These are phyloP conservation scores for Pseudogymnoascus sp. DNA, from an alignment of 2,329 filamentous ascomycete genomes.

Conservation along the genomic window DNA sequence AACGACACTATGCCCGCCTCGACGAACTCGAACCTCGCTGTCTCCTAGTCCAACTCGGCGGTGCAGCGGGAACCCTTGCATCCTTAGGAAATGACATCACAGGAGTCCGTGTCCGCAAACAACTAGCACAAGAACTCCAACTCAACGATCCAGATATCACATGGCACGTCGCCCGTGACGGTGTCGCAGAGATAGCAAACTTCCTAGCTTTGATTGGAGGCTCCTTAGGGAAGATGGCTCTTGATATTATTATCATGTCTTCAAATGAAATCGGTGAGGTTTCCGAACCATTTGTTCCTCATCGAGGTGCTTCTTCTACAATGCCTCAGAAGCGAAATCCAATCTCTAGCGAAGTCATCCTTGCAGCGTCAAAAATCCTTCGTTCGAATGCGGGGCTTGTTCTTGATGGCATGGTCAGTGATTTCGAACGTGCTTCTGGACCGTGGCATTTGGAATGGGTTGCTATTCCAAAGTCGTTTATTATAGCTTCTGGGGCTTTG, in stretches of 20 bases:
- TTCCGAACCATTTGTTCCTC: conserved; percentile 45
- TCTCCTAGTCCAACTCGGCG: conserved; percentile 45
- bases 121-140: conserved; percentile 38
- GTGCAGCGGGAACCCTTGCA: conserved; percentile 44
- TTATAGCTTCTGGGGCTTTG: conserved; percentile 43
- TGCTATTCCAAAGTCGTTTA: conserved; percentile 45
- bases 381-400: conserved; percentile 43
- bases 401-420: conserved; percentile 48
- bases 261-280: conserved; percentile 43
- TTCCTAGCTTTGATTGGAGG: conserved; percentile 44
- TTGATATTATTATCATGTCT: conserved; percentile 47
- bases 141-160: conserved; percentile 42
- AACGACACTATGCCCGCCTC: conserved; percentile 38
- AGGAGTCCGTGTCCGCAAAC: conserved; percentile 39
- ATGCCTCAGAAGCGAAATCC: conserved; percentile 48
- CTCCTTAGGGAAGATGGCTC: conserved; percentile 43
- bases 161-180: conserved; percentile 47
- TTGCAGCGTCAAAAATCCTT: neutral
- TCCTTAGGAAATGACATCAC: conserved; percentile 39
- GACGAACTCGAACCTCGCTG: conserved; percentile 35
- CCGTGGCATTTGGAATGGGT: conserved; percentile 54
- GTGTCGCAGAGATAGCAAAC: conserved; percentile 42
- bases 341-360: conserved; percentile 34
- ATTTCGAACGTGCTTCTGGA: conserved; percentile 49
- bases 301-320: conserved; percentile 43